phyloP scores from a whole-genome alignment of 108 stramenopile genomes.

The Fistulifera solaris region DNA sequence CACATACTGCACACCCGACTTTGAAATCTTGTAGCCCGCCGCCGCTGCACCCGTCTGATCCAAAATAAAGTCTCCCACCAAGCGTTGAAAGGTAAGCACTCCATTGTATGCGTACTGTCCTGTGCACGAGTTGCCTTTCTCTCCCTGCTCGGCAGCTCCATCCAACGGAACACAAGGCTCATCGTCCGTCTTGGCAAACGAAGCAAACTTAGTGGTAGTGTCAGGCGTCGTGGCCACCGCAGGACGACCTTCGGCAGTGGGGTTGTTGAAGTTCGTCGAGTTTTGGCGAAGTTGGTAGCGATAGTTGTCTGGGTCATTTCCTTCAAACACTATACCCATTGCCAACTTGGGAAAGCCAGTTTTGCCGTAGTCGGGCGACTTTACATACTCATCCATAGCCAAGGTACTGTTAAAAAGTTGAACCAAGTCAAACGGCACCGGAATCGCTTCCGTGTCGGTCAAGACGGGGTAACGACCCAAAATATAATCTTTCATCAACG shows the following conservation, averaged over 20 bases:
- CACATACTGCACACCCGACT: constrained; percentile 48
- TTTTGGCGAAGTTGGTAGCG: constrained; percentile 54
- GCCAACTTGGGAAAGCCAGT: constrained; percentile 42
- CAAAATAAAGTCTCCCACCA: constrained; percentile 67
- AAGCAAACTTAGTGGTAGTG: constrained; percentile 40
- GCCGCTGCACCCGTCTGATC: constrained; percentile 32
- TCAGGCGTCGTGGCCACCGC: constrained; percentile 42
- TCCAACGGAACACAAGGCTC: constrained; percentile 28
- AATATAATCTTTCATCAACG: constrained; percentile 41
- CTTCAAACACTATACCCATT: constrained; percentile 53
- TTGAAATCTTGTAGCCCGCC: constrained; percentile 22
- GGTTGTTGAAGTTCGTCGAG: constrained; percentile 62
- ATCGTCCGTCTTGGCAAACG: constrained; percentile 30
- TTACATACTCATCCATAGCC: constrained; percentile 46
- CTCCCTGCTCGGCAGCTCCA: constrained; percentile 36
- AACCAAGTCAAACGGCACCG: constrained; percentile 40
- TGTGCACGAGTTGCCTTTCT: constrained; percentile 38
- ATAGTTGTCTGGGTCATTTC: constrained; percentile 31
- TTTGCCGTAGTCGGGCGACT: constrained; percentile 34
- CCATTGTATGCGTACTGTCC: constrained; percentile 74
- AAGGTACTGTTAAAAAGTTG: constrained; percentile 40
- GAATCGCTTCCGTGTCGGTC: constrained; percentile 7
- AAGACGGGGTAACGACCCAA: constrained; percentile 40
- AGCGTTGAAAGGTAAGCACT: constrained; percentile 52
- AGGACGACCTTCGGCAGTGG: constrained; percentile 40